These are phyloP conservation scores for Syncephalis plumigaleata DNA, from an alignment of 371 early-diverging fungal species.

Conservation along the genomic window DNA sequence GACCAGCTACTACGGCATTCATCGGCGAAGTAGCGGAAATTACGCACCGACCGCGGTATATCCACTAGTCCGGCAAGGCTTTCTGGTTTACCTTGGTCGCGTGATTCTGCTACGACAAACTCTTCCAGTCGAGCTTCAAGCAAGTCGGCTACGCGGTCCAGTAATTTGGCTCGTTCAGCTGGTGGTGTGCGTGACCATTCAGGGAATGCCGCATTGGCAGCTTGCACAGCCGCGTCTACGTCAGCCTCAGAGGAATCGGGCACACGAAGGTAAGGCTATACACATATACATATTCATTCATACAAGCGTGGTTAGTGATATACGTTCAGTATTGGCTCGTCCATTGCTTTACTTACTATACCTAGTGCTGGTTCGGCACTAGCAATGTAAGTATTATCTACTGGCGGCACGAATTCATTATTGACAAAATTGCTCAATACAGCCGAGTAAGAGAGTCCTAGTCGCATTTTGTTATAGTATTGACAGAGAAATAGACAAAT, in stretches of 20 bases:
- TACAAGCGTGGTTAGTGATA: no score
- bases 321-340: no score
- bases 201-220: slow-evolving; percentile 38
- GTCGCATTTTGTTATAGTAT: no score
- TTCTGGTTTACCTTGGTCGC: slow-evolving; percentile 50
- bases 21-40: slow-evolving; percentile 54
- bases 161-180: slow-evolving; percentile 20
- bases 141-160: slow-evolving; percentile 38
- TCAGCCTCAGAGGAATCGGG: slow-evolving; percentile 42
- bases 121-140: slow-evolving; percentile 26
- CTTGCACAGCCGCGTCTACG: slow-evolving; percentile 41
- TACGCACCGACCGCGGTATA: slow-evolving; percentile 41
- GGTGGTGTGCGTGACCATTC: slow-evolving; percentile 36
- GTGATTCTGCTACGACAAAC: slow-evolving; percentile 29
- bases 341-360: slow-evolving; percentile 2
- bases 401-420: slow-evolving; percentile 25
- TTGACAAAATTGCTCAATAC: slow-evolving; percentile 36
- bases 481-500: no score
- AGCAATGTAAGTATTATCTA: slow-evolving; percentile 25
- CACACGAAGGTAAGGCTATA: slow-evolving; percentile 8
- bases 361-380: slow-evolving; percentile 40
- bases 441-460: no score
- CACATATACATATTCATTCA: no score
- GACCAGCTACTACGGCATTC: slow-evolving; percentile 8
- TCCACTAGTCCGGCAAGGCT: slow-evolving; percentile 33